Percentiles rank a stretch among this genome's conserved stretches.
Evolutionary conservation across 371 early-diverging fungal species (phyloP).

Genomic region (Rhizoclosmatium hyalinum): DNA sequence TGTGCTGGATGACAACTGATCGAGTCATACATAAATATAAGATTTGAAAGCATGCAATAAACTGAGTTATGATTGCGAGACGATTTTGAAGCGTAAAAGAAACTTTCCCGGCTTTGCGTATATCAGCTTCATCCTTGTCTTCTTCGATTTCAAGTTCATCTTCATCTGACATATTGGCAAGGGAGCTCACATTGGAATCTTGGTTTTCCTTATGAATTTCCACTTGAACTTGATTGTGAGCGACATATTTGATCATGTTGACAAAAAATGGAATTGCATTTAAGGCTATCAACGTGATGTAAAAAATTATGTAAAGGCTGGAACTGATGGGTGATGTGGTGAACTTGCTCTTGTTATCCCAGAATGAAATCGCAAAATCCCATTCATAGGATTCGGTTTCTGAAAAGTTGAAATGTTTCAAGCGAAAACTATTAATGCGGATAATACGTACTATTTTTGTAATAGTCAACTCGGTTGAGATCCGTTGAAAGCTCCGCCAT

Average conservation of each 20-base stretch:
- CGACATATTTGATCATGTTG: not conserved
- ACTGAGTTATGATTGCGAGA: conserved; percentile 13
- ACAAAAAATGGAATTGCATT: conserved; percentile 15
- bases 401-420: not conserved
- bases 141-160: not conserved
- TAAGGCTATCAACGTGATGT: not conserved
- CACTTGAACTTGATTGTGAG: no score
- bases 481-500: not conserved
- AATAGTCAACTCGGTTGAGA: not conserved
- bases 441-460: not conserved
- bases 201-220: not conserved
- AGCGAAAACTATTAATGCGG: not conserved
- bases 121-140: not conserved
- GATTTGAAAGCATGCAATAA: conserved; percentile 6
- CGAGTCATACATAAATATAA: conserved; percentile 4
- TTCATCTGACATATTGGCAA: not conserved
- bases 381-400: not conserved
- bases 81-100: not conserved
- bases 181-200: not conserved
- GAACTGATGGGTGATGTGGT: not conserved
- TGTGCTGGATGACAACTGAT: not conserved
- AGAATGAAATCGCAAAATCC: not conserved
- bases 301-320: not conserved
- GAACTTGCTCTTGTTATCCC: not conserved
- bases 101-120: not conserved